Percentiles rank a stretch among this genome's conserved stretches.
These are phyloP conservation scores for Calocybe gangraenosa DNA, from an alignment of 768 basidiomycete genomes.

Conservation along the genomic window DNA sequence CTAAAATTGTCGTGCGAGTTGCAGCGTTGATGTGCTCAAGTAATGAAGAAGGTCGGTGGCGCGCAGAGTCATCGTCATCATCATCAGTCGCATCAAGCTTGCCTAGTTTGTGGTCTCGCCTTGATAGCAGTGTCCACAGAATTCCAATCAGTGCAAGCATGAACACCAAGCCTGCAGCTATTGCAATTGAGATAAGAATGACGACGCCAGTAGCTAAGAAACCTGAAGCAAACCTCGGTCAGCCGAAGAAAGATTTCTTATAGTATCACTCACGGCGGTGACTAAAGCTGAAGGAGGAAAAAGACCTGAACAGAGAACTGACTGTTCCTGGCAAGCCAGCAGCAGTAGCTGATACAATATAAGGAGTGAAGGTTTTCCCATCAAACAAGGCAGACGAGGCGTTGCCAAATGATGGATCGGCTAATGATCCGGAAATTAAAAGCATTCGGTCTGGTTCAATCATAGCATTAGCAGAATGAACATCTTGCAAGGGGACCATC, in stretches of 20 bases:
- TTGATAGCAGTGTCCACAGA: conserved; percentile 83
- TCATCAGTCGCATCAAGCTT: conserved; percentile 63
- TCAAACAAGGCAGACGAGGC: conserved; percentile 87
- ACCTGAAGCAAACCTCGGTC: conserved; percentile 37
- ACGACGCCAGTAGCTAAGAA: conserved; percentile 91
- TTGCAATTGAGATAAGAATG: conserved; percentile 96
- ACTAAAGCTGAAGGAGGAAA: conserved; percentile 70
- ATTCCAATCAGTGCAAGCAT: conserved; percentile 81
- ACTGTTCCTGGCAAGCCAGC: conserved; percentile 69
- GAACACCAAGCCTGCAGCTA: conserved; percentile 91
- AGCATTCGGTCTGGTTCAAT: conserved; percentile 86
- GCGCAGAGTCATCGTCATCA: conserved; percentile 72
- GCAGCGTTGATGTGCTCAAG: conserved; percentile 91
- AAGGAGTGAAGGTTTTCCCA: conserved; percentile 78
- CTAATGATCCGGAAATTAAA: conserved; percentile 78
- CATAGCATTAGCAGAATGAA: conserved; percentile 64
- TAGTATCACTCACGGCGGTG: conserved; percentile 53
- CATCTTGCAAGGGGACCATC: conserved; percentile 85
- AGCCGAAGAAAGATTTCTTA: conserved; percentile 11
- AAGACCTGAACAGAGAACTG: conserved; percentile 79
- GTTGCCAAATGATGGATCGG: conserved; percentile 67
- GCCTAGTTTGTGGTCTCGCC: conserved; percentile 67
- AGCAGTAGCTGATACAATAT: conserved; percentile 62
- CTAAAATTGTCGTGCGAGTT: conserved; percentile 78
- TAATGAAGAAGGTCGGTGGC: conserved; percentile 81